Percentiles rank a stretch among this genome's conserved stretches.
Evolutionary conservation across 2,329 filamentous ascomycete genomes (phyloP).

Genomic region (Colletotrichum limetticola): DNA sequence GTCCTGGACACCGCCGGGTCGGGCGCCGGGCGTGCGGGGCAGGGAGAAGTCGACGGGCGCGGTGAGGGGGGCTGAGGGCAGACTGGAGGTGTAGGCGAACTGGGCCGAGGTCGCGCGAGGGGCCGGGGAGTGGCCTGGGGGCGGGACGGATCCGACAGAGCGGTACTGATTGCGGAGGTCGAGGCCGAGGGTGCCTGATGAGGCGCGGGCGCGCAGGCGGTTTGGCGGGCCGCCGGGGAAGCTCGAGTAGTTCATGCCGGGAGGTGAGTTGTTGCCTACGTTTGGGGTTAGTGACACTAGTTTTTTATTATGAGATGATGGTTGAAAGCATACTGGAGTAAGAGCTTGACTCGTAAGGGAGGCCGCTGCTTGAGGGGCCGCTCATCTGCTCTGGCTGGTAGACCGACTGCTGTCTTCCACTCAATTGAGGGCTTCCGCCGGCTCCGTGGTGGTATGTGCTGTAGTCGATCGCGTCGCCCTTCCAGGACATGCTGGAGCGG

Average conservation of each 20-base stretch:
- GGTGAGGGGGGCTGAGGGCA: conserved; percentile 64
- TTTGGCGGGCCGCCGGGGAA: conserved; percentile 56
- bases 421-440: conserved; percentile 57
- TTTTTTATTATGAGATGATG: neutral
- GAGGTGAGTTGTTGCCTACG: conserved; percentile 59
- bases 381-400: conserved; percentile 62
- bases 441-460: conserved; percentile 60
- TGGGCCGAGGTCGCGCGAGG: conserved; percentile 41
- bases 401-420: conserved; percentile 58
- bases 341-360: conserved; percentile 61
- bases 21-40: conserved; percentile 53
- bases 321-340: conserved; percentile 59
- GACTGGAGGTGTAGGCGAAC: conserved; percentile 57
- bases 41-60: conserved; percentile 64
- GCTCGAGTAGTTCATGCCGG: conserved; percentile 61
- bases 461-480: conserved; percentile 69
- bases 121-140: conserved; percentile 43
- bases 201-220: conserved; percentile 60
- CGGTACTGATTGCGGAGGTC: conserved; percentile 59
- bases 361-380: conserved; percentile 51
- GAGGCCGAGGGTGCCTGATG: conserved; percentile 57
- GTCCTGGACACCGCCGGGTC: conserved; percentile 51
- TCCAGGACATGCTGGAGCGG: conserved; percentile 71
- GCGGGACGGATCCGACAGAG: conserved; percentile 45
- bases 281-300: conserved; percentile 36